Conservation (phyloP, 2,329 filamentous ascomycete genomes). For the Microascus cirrosus region DNA sequence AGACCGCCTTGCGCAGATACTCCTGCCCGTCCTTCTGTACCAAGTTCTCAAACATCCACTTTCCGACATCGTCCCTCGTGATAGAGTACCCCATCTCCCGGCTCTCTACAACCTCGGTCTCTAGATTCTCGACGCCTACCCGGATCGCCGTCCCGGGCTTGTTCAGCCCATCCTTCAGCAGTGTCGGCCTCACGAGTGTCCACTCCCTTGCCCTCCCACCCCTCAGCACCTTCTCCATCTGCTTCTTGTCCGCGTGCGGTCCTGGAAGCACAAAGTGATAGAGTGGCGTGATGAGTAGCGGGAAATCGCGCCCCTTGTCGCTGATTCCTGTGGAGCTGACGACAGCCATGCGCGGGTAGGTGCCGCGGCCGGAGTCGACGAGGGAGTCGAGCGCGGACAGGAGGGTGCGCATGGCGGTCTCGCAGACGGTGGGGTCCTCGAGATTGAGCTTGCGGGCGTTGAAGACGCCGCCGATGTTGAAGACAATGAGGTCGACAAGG, state of each 20-base stretch:
- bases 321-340: slow-evolving; percentile 29
- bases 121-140: slow-evolving; percentile 28
- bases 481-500: slow-evolving; percentile 35
- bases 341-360: slow-evolving; percentile 20
- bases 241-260: slow-evolving; percentile 35
- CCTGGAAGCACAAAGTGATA: slow-evolving; percentile 27
- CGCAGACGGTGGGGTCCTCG: slow-evolving; percentile 36
- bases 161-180: slow-evolving; percentile 19
- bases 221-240: slow-evolving; percentile 26
- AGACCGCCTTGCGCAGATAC: slow-evolving; percentile 23
- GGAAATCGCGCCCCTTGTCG: slow-evolving; percentile 25
- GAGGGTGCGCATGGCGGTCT: slow-evolving; percentile 28
- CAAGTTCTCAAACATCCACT: slow-evolving; percentile 31
- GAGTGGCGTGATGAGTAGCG: slow-evolving; percentile 27
- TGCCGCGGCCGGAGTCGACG: slow-evolving; percentile 10
- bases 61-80: slow-evolving; percentile 32
- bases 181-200: slow-evolving; percentile 24
- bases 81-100: slow-evolving; percentile 33
- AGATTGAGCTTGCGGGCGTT: slow-evolving; percentile 20
- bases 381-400: slow-evolving; percentile 23
- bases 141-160: slow-evolving; percentile 6
- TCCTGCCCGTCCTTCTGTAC: slow-evolving; percentile 12
- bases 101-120: slow-evolving; percentile 18
- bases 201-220: slow-evolving; percentile 18
- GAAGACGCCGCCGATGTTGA: slow-evolving; percentile 30